Evolutionary conservation across 2,329 filamentous ascomycete genomes (phyloP).

Genomic region (Geoglossum cookeanum): DNA sequence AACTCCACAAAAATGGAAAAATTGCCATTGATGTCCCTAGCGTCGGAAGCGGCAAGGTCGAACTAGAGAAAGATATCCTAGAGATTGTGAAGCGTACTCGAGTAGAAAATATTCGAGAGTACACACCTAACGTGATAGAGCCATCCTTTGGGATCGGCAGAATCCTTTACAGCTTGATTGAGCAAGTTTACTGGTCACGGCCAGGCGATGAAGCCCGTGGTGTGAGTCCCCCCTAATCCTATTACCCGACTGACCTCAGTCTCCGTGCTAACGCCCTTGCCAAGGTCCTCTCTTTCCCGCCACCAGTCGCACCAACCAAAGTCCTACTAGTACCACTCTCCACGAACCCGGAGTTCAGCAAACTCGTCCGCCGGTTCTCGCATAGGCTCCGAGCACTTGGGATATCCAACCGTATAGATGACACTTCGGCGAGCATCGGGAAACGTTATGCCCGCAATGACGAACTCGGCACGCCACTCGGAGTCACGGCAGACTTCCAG

Average conservation of each 20-base stretch:
- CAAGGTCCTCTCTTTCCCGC: constrained; percentile 54
- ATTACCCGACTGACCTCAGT: neutral
- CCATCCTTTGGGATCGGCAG: constrained; percentile 94
- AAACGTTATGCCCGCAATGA: constrained; percentile 92
- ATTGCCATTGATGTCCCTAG: constrained; percentile 56
- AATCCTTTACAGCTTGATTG: constrained; percentile 81
- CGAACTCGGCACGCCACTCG: constrained; percentile 84
- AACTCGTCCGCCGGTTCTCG: constrained; percentile 54
- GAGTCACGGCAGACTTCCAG: constrained; percentile 92
- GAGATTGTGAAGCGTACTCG: constrained; percentile 69
- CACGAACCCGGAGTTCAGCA: constrained; percentile 59
- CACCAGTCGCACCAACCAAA: constrained; percentile 77
- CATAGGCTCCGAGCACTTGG: constrained; percentile 56
- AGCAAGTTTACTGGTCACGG: constrained; percentile 91
- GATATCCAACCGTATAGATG: constrained; percentile 72
- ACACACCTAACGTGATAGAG: constrained; percentile 90
- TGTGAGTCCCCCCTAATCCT: constrained; percentile 35
- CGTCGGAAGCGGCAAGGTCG: constrained; percentile 50
- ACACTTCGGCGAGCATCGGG: constrained; percentile 79
- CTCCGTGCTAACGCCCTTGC: constrained; percentile 7
- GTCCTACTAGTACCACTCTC: constrained; percentile 83
- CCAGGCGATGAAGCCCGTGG: constrained; percentile 67
- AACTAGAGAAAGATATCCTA: constrained; percentile 62
- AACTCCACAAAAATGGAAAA: constrained; percentile 54
- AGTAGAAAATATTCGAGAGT: constrained; percentile 70